Evolutionary conservation across 805 yeast species (phyloP), one percentile per base, ranked within the genome.

Genomic region (Candida easanensis): DNA sequence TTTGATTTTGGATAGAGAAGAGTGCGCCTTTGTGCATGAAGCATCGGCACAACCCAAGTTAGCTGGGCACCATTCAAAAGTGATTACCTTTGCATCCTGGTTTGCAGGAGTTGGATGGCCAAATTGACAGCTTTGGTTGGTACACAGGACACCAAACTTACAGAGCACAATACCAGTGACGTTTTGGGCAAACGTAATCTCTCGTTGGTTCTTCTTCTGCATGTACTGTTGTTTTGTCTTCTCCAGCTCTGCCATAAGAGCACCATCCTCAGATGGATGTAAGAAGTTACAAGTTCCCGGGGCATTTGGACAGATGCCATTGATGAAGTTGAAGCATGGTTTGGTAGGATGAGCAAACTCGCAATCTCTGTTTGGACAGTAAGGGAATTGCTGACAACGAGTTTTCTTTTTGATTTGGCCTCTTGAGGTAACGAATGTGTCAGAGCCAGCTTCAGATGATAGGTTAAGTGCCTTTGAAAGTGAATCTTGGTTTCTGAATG

Each of bases 81-180:
- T 73, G 14, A 76, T 68, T 32, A 88, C 87, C 53, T 80, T 79
- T 22, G 89, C 88, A 48, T 76, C 80, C 49, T 74, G 77, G 65
- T 84, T 87, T 15, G 88, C 84, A 2, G 95, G 93, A 0, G 96
- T 87, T 35, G 97, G 96, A 60, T 89, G 97, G 20, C 89, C 96
- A 68, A 82, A 88, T 22, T 89, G 88, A 69, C 97, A 89, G 49
- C 78, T 66, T 48, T 80, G 88, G 57, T 85, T 86, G 19, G 86
- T 71, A 65, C 97, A 89, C 31, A 78, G 63, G 19, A 74, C 70
- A 38, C 91, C 93, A 63, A 78, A 89, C 60, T 84, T 85, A 69
- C 97, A 89, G 28, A 83, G 57, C 3, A 77, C 75, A 45, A 77
- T 73, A 42, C 83, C 82, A 30, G 70, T 61, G 50, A 67, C 70